A percentile compares a stretch with the other conserved stretches of the same genome.
Conservation (phyloP, 2,329 filamentous ascomycete species). For the Acephala macrosclerotiorum region DNA sequence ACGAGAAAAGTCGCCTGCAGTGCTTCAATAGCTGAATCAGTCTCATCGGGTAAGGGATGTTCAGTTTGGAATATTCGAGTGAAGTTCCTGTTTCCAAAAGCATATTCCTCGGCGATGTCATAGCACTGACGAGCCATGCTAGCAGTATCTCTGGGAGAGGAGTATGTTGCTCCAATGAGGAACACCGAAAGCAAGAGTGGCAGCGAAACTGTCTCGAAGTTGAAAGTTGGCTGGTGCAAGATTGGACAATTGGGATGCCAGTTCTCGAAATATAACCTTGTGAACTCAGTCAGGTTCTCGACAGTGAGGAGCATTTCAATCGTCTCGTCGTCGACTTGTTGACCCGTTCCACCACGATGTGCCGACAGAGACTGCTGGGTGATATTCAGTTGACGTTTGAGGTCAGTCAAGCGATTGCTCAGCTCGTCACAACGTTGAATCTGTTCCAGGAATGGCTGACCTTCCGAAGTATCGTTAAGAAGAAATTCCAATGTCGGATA, state of each 20-base stretch:
- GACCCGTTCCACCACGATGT: background rate
- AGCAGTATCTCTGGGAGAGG: slow-evolving; percentile 19
- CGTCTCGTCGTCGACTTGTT: background rate
- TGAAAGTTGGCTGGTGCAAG: slow-evolving; percentile 21
- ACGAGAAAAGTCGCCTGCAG: slow-evolving; percentile 18
- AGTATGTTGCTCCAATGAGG: slow-evolving; percentile 20
- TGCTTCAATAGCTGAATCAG: background rate
- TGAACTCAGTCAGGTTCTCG: slow-evolving; percentile 48
- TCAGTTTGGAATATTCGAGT: background rate
- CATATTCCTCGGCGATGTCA: slow-evolving; percentile 19
- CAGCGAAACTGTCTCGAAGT: slow-evolving; percentile 17
- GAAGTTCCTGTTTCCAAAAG: slow-evolving; percentile 14
- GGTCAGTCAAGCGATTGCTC: background rate
- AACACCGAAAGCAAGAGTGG: slow-evolving; percentile 24
- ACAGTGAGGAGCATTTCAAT: slow-evolving; percentile 43
- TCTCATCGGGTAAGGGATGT: background rate
- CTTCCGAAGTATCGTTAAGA: background rate
- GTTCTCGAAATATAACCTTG: slow-evolving; percentile 39
- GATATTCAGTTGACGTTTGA: background rate
- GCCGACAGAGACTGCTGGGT: background rate
- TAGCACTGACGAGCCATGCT: slow-evolving; percentile 11
- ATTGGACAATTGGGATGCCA: slow-evolving; percentile 22
- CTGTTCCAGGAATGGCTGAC: background rate
- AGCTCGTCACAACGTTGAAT: background rate
- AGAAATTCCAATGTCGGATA: background rate